phyloP scores from a whole-genome alignment of 257 asterid genomes.

The Paulownia fortunei region DNA sequence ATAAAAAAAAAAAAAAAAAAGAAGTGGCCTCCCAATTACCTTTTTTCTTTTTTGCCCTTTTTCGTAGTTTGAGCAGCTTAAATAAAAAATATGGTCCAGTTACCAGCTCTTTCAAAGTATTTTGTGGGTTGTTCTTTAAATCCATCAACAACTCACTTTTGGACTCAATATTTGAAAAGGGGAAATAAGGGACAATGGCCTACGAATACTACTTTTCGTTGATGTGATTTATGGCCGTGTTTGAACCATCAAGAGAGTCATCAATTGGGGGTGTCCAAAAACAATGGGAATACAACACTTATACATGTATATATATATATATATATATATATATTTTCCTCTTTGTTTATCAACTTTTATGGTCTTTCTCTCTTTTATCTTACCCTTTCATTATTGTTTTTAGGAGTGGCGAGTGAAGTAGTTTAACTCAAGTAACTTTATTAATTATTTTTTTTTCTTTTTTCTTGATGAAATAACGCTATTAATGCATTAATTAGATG shows the following conservation, averaged over 20 bases:
- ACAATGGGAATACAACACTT: slow-evolving; percentile 37
- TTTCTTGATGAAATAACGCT: no score
- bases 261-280: slow-evolving; percentile 38
- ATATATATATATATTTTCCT: neutral
- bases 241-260: slow-evolving; percentile 49
- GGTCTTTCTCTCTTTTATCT: no score
- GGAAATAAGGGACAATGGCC: slow-evolving; percentile 30
- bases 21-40: slow-evolving; percentile 44
- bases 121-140: slow-evolving; percentile 37
- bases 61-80: slow-evolving; percentile 21
- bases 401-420: no score
- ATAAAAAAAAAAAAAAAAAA: slow-evolving; percentile 20
- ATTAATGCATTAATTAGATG: no score
- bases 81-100: slow-evolving; percentile 44
- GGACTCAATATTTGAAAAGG: slow-evolving; percentile 40
- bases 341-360: neutral
- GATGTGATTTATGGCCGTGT: slow-evolving; percentile 72
- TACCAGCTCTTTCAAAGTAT: slow-evolving; percentile 33
- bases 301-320: neutral
- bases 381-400: no score
- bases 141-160: slow-evolving; percentile 41
- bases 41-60: neutral
- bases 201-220: slow-evolving; percentile 55
- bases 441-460: no score
- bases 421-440: no score